A percentile compares a stretch with the other conserved stretches of the same genome.
Conservation (phyloP, 768 basidiomycete genomes). For the Austroboletus eburneus region DNA sequence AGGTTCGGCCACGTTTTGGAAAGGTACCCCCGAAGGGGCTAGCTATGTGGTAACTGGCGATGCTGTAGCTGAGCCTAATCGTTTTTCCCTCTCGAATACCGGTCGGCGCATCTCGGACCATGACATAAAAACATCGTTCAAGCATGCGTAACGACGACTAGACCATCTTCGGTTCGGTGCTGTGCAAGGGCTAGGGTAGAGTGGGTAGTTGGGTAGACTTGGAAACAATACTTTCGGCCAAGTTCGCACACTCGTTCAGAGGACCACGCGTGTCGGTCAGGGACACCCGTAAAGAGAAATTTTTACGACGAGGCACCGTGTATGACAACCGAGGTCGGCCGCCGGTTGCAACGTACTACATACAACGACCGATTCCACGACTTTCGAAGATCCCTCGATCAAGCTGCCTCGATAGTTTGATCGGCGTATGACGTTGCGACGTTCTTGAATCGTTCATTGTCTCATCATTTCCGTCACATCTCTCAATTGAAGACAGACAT, state of each 20-base stretch:
- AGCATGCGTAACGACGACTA: neutral
- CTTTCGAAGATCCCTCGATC: neutral
- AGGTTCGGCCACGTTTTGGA: no score
- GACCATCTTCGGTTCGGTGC: no score
- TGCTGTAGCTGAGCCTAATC: neutral
- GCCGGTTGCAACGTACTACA: no score
- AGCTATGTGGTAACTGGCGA: neutral
- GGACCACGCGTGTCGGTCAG: neutral
- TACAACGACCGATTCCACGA: neutral
- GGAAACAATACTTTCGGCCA: neutral
- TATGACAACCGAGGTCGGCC: no score
- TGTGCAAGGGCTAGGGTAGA: neutral
- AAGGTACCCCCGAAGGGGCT: neutral
- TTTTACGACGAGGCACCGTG: neutral
- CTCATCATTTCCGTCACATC: no score
- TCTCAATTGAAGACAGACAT: no score
- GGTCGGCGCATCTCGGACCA: neutral
- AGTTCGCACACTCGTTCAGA: neutral
- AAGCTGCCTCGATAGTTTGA: neutral
- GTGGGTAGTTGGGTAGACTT: neutral
- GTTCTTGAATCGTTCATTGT: neutral
- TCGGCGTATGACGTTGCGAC: neutral
- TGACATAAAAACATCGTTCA: neutral
- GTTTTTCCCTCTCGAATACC: neutral
- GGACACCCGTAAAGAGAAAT: neutral